A percentile compares a stretch with the other conserved stretches of the same genome.
These are phyloP conservation scores for Penicillium mononematosum DNA, from an alignment of 495 filamentous ascomycete species.

Conservation along the genomic window DNA sequence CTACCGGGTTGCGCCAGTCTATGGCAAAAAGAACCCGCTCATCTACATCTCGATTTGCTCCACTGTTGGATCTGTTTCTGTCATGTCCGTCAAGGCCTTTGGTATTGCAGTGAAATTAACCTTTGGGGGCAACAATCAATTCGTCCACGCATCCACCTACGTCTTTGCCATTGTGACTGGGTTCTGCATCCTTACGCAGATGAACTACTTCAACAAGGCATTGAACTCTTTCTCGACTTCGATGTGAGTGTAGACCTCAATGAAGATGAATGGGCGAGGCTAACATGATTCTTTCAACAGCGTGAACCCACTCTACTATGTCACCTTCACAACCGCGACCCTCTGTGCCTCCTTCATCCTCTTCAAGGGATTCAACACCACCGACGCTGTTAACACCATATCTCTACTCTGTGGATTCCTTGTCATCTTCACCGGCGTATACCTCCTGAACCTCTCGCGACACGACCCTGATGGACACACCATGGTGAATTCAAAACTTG, in stretches of 20 bases:
- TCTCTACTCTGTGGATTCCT: slow-evolving; percentile 92
- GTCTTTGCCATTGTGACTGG: slow-evolving; percentile 90
- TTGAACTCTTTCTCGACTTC: slow-evolving; percentile 95
- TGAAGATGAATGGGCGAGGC: slow-evolving; percentile 4
- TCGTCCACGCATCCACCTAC: slow-evolving; percentile 89
- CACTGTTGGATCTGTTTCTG: slow-evolving; percentile 91
- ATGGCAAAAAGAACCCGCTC: slow-evolving; percentile 92
- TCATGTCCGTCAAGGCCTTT: slow-evolving; percentile 98
- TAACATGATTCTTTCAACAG: slow-evolving; percentile 50
- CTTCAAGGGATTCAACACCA: slow-evolving; percentile 96
- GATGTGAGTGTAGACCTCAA: slow-evolving; percentile 61
- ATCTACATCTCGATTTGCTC: slow-evolving; percentile 97
- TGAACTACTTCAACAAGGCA: slow-evolving; percentile 99
- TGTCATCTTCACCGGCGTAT: slow-evolving; percentile 94
- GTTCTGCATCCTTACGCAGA: slow-evolving; percentile 94
- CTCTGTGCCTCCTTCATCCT: slow-evolving; percentile 96
- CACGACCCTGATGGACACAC: slow-evolving; percentile 79
- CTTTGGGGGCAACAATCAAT: slow-evolving; percentile 87
- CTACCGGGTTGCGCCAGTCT: slow-evolving; percentile 81
- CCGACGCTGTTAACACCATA: slow-evolving; percentile 87
- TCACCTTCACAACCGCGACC: slow-evolving; percentile 97
- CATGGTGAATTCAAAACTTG: slow-evolving; percentile 60
- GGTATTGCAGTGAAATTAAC: slow-evolving; percentile 96
- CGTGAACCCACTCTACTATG: slow-evolving; percentile 97
- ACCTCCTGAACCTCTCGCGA: slow-evolving; percentile 92